Percentiles rank a stretch among this genome's conserved stretches.
Conservation (phyloP, 768 basidiomycete genomes). For the Cystofilobasidium macerans region DNA sequence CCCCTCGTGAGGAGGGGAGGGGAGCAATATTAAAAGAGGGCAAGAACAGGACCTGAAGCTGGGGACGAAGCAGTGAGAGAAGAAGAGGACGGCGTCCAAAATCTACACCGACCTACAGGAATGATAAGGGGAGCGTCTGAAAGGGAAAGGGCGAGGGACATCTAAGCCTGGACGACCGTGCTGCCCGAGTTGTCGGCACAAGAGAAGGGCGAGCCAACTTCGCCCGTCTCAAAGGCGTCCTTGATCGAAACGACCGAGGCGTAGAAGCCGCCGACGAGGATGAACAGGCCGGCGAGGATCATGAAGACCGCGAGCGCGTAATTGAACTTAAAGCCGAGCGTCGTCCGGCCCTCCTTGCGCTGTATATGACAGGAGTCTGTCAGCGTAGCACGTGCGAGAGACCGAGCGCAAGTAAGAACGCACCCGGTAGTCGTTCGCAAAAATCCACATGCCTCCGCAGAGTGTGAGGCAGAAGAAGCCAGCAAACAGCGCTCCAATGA, state of each 20-base stretch:
- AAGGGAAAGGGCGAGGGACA: no score
- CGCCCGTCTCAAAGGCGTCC: constrained; percentile 6
- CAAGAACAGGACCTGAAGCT: no score
- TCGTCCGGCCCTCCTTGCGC: background rate
- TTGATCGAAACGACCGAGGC: constrained; percentile 16
- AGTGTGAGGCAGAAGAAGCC: constrained; percentile 25
- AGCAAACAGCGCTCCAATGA: constrained; percentile 30
- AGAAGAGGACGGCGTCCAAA: no score
- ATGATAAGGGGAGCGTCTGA: no score
- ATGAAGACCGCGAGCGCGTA: constrained; percentile 26
- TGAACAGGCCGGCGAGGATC: constrained; percentile 27
- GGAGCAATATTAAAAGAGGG: no score
- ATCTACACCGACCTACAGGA: no score
- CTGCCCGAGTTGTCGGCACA: no score
- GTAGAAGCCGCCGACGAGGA: constrained; percentile 29
- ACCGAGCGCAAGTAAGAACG: background rate
- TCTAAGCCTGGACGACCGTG: no score
- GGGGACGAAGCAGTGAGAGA: no score
- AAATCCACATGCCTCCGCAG: constrained; percentile 28
- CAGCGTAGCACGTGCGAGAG: background rate
- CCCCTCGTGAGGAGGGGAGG: no score
- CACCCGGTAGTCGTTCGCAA: constrained; percentile 14
- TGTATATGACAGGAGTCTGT: background rate
- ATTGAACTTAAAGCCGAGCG: background rate
- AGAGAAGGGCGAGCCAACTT: constrained; percentile 12